Base-by-base conservation (phyloP, 2,329 filamentous ascomycete species). In the Talaromyces sp. region DNA sequence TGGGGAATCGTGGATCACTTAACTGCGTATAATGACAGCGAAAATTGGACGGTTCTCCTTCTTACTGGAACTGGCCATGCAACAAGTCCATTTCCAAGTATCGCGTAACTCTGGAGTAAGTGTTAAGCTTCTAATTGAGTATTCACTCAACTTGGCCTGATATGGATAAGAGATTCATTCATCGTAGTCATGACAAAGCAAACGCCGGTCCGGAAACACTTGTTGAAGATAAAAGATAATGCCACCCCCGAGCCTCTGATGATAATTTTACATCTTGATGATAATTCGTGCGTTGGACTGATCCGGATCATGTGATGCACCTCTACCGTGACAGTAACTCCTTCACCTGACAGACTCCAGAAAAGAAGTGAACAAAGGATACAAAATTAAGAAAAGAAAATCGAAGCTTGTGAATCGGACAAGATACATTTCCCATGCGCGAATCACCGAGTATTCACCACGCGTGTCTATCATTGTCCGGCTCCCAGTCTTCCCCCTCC, bases 401-500 rank as follows among this genome's bases (percentile, higher is more conserved):
- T 14, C 18, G 11, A 23, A 3, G 14, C 14, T 14, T n/a, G 8
- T 25, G 4, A 16, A 18, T 35, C 16, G 16, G 25, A 16, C n/a
- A 18, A 54, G 31, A 35, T 16, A 35, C 7, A 3, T 6, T 35
- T 25, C 25, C 18, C 25, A n/a, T 52, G 16, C 25, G 48, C 4
- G 9, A 5, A 37, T 21, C 37, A 50, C 16, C 14, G 35, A 33
- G 21, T 21, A n/a, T 12, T 67, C 61, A 74, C 72, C 72, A 74
- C 12, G 72, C 72, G 61, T 73, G 71, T 4, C 54, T 63, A 18
- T 65, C 68, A 21, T 67, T 42, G 2, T 60, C 68, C 3, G 63
- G 71, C 11, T 76, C 76, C 48, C 77, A 74, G 35, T 64, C 63
- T 50, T 62, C 60, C 4, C 63, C 63, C 14, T 62, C 79, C 85